These are phyloP conservation scores for Lepiota brunneoincarnata DNA, from an alignment of 768 basidiomycete genomes.

Conservation along the genomic window DNA sequence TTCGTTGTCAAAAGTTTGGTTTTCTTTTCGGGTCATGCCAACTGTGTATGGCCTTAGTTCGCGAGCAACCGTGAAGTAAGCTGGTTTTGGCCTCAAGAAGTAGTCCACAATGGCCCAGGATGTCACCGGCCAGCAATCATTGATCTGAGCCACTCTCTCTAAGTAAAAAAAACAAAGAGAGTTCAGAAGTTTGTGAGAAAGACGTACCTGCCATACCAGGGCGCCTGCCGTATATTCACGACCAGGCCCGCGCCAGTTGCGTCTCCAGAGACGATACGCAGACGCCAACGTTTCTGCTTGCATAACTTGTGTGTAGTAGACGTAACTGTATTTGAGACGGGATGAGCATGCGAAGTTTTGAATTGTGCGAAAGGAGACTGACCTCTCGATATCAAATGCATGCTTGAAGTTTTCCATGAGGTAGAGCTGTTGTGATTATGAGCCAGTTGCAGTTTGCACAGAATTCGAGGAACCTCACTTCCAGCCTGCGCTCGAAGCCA, in stretches of 20 bases:
- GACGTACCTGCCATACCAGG: constrained; percentile 88
- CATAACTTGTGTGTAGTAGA: constrained; percentile 95
- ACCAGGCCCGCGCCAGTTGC: constrained; percentile 89
- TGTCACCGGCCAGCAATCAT: constrained; percentile 92
- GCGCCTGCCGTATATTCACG: constrained; percentile 87
- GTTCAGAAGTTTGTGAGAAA: neutral
- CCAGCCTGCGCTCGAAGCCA: constrained; percentile 80
- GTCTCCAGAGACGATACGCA: constrained; percentile 88
- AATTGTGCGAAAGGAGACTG: neutral
- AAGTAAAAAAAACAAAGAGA: no score
- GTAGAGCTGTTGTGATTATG: constrained; percentile 55
- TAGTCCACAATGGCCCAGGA: constrained; percentile 96
- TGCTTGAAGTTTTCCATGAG: constrained; percentile 93
- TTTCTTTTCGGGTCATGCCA: constrained; percentile 80
- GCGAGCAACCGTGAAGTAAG: constrained; percentile 83
- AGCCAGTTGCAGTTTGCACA: neutral
- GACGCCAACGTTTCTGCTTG: constrained; percentile 88
- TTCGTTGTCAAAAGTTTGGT: constrained; percentile 53
- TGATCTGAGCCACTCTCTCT: constrained; percentile 45
- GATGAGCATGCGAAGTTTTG: neutral
- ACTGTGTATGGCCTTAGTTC: constrained; percentile 81
- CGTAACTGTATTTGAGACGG: constrained; percentile 51
- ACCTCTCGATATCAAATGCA: constrained; percentile 86
- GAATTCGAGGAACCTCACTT: constrained; percentile 42
- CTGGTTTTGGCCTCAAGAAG: constrained; percentile 90